Percentiles rank a stretch among this genome's conserved stretches.
These are phyloP conservation scores for Aspergillus pseudotamarii DNA, from an alignment of 2,329 filamentous ascomycete genomes.

Conservation along the genomic window DNA sequence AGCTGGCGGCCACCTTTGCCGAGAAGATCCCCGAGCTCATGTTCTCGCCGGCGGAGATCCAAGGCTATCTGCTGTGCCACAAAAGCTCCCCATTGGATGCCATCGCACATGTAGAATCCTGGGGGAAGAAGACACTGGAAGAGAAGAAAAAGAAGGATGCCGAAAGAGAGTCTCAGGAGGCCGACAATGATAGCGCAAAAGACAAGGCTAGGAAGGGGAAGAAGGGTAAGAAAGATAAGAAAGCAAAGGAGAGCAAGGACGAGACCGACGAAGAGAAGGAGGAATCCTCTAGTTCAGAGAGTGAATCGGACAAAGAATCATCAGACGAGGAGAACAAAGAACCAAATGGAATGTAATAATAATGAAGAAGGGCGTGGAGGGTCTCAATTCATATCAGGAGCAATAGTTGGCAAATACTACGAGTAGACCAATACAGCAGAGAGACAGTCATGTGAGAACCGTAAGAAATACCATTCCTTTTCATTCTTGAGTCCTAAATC, in stretches of 20 bases:
- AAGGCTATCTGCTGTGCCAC: constrained; percentile 54
- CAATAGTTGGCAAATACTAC: background rate
- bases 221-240: background rate
- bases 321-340: background rate
- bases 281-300: background rate
- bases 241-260: background rate
- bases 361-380: background rate
- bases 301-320: constrained; percentile 2
- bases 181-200: background rate
- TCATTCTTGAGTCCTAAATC: background rate
- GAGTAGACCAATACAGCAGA: background rate
- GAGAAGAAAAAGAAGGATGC: constrained; percentile 4
- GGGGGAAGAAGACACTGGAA: constrained; percentile 29
- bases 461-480: background rate
- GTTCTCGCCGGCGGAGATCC: constrained; percentile 58
- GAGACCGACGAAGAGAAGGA: background rate
- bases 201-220: background rate
- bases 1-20: constrained; percentile 50
- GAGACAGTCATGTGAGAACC: background rate
- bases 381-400: background rate
- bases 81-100: constrained; percentile 53
- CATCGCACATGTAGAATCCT: constrained; percentile 46
- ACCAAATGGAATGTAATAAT: background rate
- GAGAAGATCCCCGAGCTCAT: constrained; percentile 46
- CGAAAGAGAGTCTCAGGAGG: background rate